These are phyloP conservation scores for Naganishia vishniacii DNA, from an alignment of 768 basidiomycete genomes.

Conservation along the genomic window DNA sequence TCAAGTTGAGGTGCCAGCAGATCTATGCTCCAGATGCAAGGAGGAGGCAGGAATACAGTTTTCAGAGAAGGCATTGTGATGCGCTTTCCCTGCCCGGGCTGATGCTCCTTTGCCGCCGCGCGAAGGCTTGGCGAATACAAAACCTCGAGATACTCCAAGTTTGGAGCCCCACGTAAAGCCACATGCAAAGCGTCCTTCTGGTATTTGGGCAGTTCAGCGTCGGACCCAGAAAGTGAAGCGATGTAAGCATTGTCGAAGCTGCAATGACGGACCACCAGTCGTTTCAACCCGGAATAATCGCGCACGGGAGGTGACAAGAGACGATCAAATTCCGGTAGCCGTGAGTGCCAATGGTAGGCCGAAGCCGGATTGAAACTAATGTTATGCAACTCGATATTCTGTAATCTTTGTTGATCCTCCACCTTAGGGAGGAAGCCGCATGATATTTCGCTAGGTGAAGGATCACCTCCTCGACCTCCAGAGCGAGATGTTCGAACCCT, in stretches of 20 bases:
- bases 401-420: too few relatives aligned
- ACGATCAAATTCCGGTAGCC: not conserved
- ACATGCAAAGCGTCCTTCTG: not conserved
- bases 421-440: too few relatives aligned
- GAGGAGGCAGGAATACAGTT: not conserved
- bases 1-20: not conserved
- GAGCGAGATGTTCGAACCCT: too few relatives aligned
- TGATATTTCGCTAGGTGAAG: too few relatives aligned
- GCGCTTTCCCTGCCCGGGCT: not conserved
- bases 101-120: not conserved
- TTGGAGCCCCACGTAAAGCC: not conserved
- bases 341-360: not conserved
- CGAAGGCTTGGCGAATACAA: not conserved
- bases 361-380: too few relatives aligned
- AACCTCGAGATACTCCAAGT: conserved; percentile 1
- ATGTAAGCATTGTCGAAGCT: not conserved
- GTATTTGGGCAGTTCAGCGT: not conserved
- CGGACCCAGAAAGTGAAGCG: not conserved
- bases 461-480: too few relatives aligned
- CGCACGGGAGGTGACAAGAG: too few relatives aligned
- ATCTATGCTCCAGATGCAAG: not conserved
- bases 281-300: not conserved
- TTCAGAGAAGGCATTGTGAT: not conserved
- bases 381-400: too few relatives aligned
- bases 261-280: not conserved